Percentiles rank a stretch among this genome's conserved stretches.
phyloP scores from a whole-genome alignment of 352 stramenopile species.

The Blastocystis sp. region DNA sequence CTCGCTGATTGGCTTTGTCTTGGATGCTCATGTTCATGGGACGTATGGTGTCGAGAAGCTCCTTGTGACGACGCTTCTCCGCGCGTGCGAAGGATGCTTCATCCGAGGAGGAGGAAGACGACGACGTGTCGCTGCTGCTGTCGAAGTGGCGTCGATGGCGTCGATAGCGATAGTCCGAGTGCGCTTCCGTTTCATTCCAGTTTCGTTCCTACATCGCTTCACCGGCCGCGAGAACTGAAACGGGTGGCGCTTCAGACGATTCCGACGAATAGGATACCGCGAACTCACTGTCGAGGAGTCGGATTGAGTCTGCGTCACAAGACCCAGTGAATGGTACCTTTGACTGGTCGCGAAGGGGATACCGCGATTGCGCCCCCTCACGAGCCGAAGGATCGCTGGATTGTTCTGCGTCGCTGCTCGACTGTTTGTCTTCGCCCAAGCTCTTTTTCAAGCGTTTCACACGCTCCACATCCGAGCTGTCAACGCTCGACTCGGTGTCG shows the following conservation, averaged over 20 bases:
- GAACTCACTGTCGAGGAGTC: not conserved
- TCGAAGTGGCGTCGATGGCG: not conserved
- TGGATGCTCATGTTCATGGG: not conserved
- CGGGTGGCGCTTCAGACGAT: conserved; percentile 9
- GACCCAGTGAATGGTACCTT: too few relatives aligned
- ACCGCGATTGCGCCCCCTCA: too few relatives aligned
- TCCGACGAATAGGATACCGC: conserved; percentile 26
- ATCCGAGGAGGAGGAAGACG: conserved; percentile 7
- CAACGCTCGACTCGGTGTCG: too few relatives aligned
- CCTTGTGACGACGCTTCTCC: not conserved
- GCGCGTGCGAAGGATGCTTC: not conserved
- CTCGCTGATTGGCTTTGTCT: conserved; percentile 60
- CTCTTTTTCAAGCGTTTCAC: too few relatives aligned
- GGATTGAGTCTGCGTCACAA: too few relatives aligned
- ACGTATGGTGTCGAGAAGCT: conserved; percentile 13
- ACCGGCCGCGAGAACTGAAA: conserved; percentile 20
- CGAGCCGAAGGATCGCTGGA: too few relatives aligned
- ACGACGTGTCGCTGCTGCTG: not conserved
- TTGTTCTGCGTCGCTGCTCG: too few relatives aligned
- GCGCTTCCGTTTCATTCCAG: not conserved
- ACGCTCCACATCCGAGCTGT: too few relatives aligned
- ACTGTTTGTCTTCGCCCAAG: too few relatives aligned
- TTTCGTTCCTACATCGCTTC: not conserved
- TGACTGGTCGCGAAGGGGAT: too few relatives aligned
- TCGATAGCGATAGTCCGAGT: not conserved